Evolutionary conservation across 1,284 basidiomycete genomes (phyloP).

Genomic region (Sporisorium scitamineum): DNA sequence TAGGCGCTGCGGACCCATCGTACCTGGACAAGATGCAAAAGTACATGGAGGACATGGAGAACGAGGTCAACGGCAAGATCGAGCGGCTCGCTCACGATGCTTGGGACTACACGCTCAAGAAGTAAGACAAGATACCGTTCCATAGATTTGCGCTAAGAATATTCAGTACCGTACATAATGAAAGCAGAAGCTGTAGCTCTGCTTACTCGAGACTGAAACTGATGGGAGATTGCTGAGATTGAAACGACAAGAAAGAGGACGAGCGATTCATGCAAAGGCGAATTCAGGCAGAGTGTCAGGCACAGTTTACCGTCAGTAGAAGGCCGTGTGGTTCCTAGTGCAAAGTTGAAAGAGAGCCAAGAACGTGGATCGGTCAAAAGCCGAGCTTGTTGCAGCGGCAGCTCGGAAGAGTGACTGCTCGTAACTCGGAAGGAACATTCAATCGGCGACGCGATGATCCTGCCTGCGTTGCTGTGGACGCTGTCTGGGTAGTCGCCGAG

Average conservation of each 20-base stretch:
- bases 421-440: too few relatives aligned
- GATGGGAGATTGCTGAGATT: not conserved
- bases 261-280: too few relatives aligned
- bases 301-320: too few relatives aligned
- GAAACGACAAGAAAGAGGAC: too few relatives aligned
- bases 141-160: not conserved
- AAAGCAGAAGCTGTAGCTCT: too few relatives aligned
- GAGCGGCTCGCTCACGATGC: constrained; percentile 81
- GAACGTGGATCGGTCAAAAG: not conserved
- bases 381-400: not conserved
- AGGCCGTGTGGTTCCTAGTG: too few relatives aligned
- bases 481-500: too few relatives aligned
- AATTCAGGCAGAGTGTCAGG: too few relatives aligned
- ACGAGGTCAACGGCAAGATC: constrained; percentile 86
- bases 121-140: constrained; percentile 24
- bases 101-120: constrained; percentile 76
- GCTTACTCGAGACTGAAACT: not conserved
- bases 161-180: too few relatives aligned
- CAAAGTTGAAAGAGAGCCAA: not conserved
- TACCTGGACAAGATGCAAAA: constrained; percentile 79
- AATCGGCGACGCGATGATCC: too few relatives aligned
- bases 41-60: constrained; percentile 82
- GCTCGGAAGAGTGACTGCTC: too few relatives aligned
- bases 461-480: too few relatives aligned
- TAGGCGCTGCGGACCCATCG: constrained; percentile 78